Evolutionary conservation across 2,329 filamentous ascomycete species (phyloP).

Genomic region (Fusarium sororula): DNA sequence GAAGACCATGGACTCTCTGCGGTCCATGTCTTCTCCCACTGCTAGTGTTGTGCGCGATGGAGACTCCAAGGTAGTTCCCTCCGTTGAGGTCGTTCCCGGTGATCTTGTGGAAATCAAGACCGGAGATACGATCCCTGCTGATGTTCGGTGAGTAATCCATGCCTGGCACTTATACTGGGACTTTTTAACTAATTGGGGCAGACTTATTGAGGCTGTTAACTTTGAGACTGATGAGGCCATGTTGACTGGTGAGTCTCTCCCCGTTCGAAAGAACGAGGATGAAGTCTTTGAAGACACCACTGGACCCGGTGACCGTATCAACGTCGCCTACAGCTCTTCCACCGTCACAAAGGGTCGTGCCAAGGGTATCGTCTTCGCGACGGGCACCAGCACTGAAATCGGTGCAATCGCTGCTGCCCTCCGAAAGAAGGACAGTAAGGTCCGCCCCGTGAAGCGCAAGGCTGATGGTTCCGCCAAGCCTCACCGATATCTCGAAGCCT

Average conservation of each 20-base stretch:
- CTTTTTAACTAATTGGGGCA: slow-evolving; percentile 61
- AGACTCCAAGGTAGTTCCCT: slow-evolving; percentile 50
- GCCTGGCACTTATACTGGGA: slow-evolving; percentile 30
- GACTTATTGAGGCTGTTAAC: slow-evolving; percentile 67
- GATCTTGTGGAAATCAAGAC: slow-evolving; percentile 64
- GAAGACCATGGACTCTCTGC: slow-evolving; percentile 60
- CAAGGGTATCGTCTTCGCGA: slow-evolving; percentile 68
- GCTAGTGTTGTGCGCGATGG: slow-evolving; percentile 56
- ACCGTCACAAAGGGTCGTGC: slow-evolving; percentile 70
- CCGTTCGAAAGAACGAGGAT: slow-evolving; percentile 63
- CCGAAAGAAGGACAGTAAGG: slow-evolving; percentile 59
- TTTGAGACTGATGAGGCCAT: slow-evolving; percentile 73
- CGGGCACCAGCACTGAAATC: slow-evolving; percentile 70
- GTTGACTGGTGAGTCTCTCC: slow-evolving; percentile 70
- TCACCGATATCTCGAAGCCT: slow-evolving; percentile 59
- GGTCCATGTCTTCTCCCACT: slow-evolving; percentile 55
- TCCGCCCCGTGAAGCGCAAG: slow-evolving; percentile 61
- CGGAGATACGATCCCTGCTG: slow-evolving; percentile 69
- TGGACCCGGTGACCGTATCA: slow-evolving; percentile 64
- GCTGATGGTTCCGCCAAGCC: slow-evolving; percentile 62
- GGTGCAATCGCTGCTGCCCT: slow-evolving; percentile 66
- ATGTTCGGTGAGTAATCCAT: slow-evolving; percentile 61
- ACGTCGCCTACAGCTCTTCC: slow-evolving; percentile 70
- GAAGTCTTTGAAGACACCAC: slow-evolving; percentile 53
- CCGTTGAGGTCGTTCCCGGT: slow-evolving; percentile 62